Base-by-base conservation (phyloP, 1,284 basidiomycete genomes). In the Kalmanozyma brasiliensis region DNA sequence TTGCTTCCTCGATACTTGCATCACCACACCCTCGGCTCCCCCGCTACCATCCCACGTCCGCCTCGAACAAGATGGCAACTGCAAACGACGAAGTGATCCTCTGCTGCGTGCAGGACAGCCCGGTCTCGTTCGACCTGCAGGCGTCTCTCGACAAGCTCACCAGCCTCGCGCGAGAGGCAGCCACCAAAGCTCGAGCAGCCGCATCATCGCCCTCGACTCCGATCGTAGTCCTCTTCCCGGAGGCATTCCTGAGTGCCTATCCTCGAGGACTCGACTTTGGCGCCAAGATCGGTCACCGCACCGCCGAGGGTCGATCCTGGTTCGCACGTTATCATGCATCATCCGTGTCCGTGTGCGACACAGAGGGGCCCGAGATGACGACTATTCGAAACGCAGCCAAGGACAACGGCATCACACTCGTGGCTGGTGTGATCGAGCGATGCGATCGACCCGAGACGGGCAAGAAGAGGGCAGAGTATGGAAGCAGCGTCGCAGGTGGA, bases 371-470 rank as follows among this genome's bases (percentile, higher is more conserved):
- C 4, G 59, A 60, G 38, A 74, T 74, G 72, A 44, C 38, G 6
- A 35, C 34, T 0, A 66, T 74, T 24, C 20, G 60, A 3, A 59
- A 47, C 17, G 55, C 42, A 7, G 72, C 72, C 22, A 60, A 32
- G 30, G 58, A 63, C 9, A 74, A 74, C 29, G 44, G 43, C 4
- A 62, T 73, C 38, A 71, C 69, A 23, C 83, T 91, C 14, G 87
- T 89, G 22, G 85, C 90, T 10, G 90, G 90, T 2, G 85, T 90
- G 22, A 87, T 91, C 55, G 90, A 91, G 75, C 84, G 87, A 13
- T 87, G 71, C 38, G 69, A 72, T 48, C 19, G 36, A 16, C 46
- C 44, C 2, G 52, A 52, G 35, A 67, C 52, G 23, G 71, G 71
- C 8, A 52, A 52, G 34, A 59, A 40, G 43, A 40, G 49, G 29